Percentiles rank a stretch among this genome's conserved stretches.
Conservation (phyloP, 345 rosid species). For the Gossypium turneri region DNA sequence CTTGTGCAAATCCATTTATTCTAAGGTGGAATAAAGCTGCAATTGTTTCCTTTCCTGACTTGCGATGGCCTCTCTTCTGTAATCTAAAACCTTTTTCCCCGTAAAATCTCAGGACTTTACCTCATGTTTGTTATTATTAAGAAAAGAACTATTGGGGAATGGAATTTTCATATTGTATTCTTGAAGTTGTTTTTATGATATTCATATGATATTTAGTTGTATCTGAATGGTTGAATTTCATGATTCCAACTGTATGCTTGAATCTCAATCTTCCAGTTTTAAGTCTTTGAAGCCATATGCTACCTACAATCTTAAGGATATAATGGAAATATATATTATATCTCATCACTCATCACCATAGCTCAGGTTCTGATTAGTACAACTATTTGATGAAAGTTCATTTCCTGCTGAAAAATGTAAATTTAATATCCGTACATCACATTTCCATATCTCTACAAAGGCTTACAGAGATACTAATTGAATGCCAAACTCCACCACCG, state of each 20-base stretch:
- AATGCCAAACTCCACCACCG: not conserved
- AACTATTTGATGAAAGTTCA: slow-evolving; percentile 15
- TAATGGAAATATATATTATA: not conserved
- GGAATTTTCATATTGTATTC: slow-evolving; percentile 14
- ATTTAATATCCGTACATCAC: not conserved
- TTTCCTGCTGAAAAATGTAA: slow-evolving; percentile 20
- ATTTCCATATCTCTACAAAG: not conserved
- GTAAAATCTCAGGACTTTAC: slow-evolving; percentile 16
- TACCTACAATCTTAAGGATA: not conserved
- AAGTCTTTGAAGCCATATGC: not conserved
- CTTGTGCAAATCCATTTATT: slow-evolving; percentile 23
- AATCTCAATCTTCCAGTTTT: not conserved
- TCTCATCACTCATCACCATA: not conserved
- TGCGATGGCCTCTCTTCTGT: slow-evolving; percentile 11
- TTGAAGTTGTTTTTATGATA: not conserved
- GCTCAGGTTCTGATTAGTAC: not conserved
- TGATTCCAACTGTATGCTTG: not conserved
- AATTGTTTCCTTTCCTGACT: slow-evolving; percentile 19
- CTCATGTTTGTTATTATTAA: slow-evolving; percentile 9
- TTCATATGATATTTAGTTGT: not conserved
- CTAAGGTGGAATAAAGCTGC: slow-evolving; percentile 26
- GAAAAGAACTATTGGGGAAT: slow-evolving; percentile 19
- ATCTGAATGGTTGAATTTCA: not conserved
- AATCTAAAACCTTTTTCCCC: slow-evolving; percentile 8
- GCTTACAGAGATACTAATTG: not conserved